Conservation (phyloP, 2,329 filamentous ascomycete genomes). For the Colletotrichum filicis region DNA sequence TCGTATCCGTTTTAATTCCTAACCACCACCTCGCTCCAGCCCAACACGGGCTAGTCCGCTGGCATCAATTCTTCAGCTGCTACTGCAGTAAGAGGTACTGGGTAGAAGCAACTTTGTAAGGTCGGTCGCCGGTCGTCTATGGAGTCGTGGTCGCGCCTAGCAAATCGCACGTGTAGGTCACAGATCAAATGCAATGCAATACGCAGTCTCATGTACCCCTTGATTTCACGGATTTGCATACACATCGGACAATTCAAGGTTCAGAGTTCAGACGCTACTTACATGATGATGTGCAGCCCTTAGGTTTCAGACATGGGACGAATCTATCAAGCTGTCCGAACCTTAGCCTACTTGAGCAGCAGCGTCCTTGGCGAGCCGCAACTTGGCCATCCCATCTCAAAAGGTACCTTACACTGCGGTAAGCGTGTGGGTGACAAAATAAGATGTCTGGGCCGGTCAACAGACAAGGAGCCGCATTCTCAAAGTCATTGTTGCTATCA, state of each 20-base stretch:
- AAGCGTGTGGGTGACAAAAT: neutral
- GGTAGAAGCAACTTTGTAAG: too few species aligned
- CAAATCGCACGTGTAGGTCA: neutral
- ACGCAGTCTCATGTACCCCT: neutral
- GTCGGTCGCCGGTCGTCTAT: neutral
- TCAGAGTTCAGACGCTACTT: conserved; percentile 31
- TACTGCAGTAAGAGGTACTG: too few species aligned
- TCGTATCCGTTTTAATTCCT: neutral
- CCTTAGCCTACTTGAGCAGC: conserved; percentile 8
- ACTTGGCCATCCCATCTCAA: neutral
- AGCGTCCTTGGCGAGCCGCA: conserved; percentile 1
- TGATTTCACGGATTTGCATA: neutral
- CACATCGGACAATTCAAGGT: conserved; percentile 14
- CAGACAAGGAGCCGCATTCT: too few species aligned
- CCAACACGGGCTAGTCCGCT: neutral
- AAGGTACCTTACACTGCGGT: neutral
- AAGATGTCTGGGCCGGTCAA: too few species aligned
- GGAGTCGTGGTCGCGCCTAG: neutral
- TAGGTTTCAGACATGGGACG: conserved; percentile 31
- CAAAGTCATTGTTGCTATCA: too few species aligned
- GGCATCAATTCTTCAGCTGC: neutral
- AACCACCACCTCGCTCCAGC: neutral
- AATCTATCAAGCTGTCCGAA: conserved; percentile 20
- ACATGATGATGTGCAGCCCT: conserved; percentile 34
- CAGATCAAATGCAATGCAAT: neutral